These are phyloP conservation scores for Entophlyctis luteolus DNA, from an alignment of 192 early-diverging fungal species.

Conservation along the genomic window DNA sequence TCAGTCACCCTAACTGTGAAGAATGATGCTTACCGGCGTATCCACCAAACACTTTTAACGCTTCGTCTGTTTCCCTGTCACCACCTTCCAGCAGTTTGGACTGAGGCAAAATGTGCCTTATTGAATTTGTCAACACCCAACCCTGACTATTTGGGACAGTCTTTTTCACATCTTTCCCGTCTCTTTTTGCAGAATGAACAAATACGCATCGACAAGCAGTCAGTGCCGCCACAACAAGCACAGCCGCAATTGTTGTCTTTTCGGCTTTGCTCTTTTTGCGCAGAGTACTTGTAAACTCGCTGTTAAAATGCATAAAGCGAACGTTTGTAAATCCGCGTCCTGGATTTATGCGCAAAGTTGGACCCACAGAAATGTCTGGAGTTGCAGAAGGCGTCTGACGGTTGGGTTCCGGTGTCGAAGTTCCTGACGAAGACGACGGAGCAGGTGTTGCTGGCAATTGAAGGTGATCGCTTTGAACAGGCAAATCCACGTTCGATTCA, in stretches of 20 bases:
- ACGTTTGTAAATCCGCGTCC: constrained; percentile 18
- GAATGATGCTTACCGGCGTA: constrained; percentile 30
- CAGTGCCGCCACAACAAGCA: constrained; percentile 42
- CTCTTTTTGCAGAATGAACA: constrained; percentile 3
- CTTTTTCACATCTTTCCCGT: constrained; percentile 21
- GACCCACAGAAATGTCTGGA: not conserved
- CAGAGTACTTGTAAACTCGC: constrained; percentile 26
- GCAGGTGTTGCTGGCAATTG: not conserved
- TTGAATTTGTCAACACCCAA: constrained; percentile 45
- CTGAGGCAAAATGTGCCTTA: constrained; percentile 44
- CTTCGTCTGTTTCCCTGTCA: constrained; percentile 43
- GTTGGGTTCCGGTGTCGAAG: not conserved
- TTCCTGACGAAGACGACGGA: constrained; percentile 2
- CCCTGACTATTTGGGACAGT: constrained; percentile 40
- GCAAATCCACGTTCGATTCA: not conserved
- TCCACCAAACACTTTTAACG: constrained; percentile 44
- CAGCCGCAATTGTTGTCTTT: constrained; percentile 42
- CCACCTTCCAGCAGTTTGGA: constrained; percentile 45
- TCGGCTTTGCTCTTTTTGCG: constrained; percentile 30
- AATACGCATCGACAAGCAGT: constrained; percentile 36
- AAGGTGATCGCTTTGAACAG: not conserved
- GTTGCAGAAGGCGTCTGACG: constrained; percentile 1
- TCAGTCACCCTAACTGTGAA: not conserved
- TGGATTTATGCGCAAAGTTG: not conserved
- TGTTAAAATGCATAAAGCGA: constrained; percentile 30